Evolutionary conservation across 805 yeast species (phyloP).

Genomic region (Candida quercuum): DNA sequence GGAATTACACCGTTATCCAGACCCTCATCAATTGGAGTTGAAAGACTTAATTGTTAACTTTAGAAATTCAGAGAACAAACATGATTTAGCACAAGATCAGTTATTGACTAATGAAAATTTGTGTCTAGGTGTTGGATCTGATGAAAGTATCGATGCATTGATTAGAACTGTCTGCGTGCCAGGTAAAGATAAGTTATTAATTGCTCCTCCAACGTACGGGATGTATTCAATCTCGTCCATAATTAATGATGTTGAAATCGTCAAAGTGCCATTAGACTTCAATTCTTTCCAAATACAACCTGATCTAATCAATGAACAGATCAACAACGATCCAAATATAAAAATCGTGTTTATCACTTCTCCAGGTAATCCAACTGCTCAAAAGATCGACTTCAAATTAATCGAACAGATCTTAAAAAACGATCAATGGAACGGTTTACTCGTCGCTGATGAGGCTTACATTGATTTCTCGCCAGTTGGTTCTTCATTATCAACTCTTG

Average conservation of each 20-base stretch:
- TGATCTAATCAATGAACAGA: slow-evolving; percentile 43
- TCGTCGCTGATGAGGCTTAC: slow-evolving; percentile 93
- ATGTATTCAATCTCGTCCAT: slow-evolving; percentile 92
- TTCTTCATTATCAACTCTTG: slow-evolving; percentile 71
- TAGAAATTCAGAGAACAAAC: slow-evolving; percentile 48
- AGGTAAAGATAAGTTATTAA: slow-evolving; percentile 72
- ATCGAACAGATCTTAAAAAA: slow-evolving; percentile 43
- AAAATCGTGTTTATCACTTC: slow-evolving; percentile 83
- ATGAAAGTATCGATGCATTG: slow-evolving; percentile 87
- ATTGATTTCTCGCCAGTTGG: slow-evolving; percentile 74
- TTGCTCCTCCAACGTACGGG: slow-evolving; percentile 95
- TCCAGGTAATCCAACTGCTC: slow-evolving; percentile 96
- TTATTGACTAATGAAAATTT: slow-evolving; percentile 57
- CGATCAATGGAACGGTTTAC: slow-evolving; percentile 62
- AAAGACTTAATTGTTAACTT: slow-evolving; percentile 67
- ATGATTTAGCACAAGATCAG: slow-evolving; percentile 20
- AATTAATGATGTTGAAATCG: slow-evolving; percentile 80
- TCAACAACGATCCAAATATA: slow-evolving; percentile 53
- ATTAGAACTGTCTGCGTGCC: slow-evolving; percentile 84
- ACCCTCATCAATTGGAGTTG: slow-evolving; percentile 83
- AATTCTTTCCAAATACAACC: slow-evolving; percentile 60
- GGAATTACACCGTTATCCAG: slow-evolving; percentile 89
- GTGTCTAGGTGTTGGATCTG: slow-evolving; percentile 95
- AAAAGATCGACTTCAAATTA: slow-evolving; percentile 43
- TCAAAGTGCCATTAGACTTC: slow-evolving; percentile 67